Conservation (phyloP, 805 yeast species). For the Metschnikowia lunata region DNA sequence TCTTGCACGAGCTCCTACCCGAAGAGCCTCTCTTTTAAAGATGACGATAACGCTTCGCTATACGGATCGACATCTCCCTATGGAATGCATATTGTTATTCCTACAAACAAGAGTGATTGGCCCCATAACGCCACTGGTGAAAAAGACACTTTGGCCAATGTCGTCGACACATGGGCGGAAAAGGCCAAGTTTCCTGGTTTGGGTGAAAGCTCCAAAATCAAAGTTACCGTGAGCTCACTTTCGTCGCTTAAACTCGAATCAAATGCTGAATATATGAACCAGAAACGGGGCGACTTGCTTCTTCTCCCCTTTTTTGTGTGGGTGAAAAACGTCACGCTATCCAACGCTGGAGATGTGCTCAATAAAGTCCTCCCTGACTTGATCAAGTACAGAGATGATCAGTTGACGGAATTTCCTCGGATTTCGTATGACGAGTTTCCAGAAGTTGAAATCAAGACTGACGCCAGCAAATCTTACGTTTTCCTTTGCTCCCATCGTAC, state of each 20-base stretch:
- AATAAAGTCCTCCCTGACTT: slow-evolving; percentile 41
- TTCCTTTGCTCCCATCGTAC: slow-evolving; percentile 86
- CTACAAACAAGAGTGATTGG: slow-evolving; percentile 89
- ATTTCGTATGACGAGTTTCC: slow-evolving; percentile 16
- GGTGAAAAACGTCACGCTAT: slow-evolving; percentile 47
- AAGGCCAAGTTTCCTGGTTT: slow-evolving; percentile 18
- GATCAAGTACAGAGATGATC: slow-evolving; percentile 20
- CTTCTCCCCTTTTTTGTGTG: slow-evolving; percentile 73
- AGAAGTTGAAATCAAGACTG: slow-evolving; percentile 29
- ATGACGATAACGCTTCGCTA: slow-evolving; percentile 39
- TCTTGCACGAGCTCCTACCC: slow-evolving; percentile 55
- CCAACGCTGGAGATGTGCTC: slow-evolving; percentile 43
- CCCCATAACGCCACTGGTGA: slow-evolving; percentile 58
- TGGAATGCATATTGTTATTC: slow-evolving; percentile 68
- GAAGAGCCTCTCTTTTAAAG: slow-evolving; percentile 40
- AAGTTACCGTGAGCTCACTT: slow-evolving; percentile 53
- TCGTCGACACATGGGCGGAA: slow-evolving; percentile 35
- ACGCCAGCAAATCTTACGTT: slow-evolving; percentile 42
- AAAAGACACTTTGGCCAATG: slow-evolving; percentile 42
- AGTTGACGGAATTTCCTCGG: slow-evolving; percentile 7
- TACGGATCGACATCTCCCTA: slow-evolving; percentile 72
- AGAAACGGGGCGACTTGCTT: slow-evolving; percentile 53
- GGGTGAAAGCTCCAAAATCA: slow-evolving; percentile 30
- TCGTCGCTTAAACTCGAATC: slow-evolving; percentile 42
- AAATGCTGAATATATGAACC: slow-evolving; percentile 37